Base-by-base conservation (phyloP, 164 flowering plant species). In the Aristolochia californica region DNA sequence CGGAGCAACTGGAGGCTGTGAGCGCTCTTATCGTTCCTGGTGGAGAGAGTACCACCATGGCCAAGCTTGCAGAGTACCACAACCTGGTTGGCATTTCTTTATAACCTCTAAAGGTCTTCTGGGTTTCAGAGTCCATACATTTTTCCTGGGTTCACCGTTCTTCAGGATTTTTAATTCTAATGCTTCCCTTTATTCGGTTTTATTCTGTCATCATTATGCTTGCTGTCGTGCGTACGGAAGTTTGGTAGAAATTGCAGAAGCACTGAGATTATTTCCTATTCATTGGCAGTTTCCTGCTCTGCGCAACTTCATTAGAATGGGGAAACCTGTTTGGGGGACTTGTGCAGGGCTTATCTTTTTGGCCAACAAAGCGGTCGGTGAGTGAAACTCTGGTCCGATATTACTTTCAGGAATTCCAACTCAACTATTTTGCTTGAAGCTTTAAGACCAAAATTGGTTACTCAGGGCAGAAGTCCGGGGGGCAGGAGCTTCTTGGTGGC, bases 31-130 rank as follows among this genome's bases (percentile, higher is more conserved):
- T 91, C 58, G 89, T 91, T 38, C 98, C 98, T 34, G 98, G 98
- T 0, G 98, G 98, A 2, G 98, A 91, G 70, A 88, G 98, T 77
- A 91, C 98, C 71, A 87, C 97, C 74, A 88, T 91, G 96, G 95
- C 97, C 56, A 91, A 87, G 70, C 94, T 88, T 30, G 98, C 98
- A 15, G 83, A 85, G 66, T 82, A 65, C 65, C 94, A 88, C 49
- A 88, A 89, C 66, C 72, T 91, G 80, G 98, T 91, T 17, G 4
- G 55, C 28, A n/a, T 45, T 18, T 59, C 50, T 45, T 48, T 64
- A 30, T 57, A n/a, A n/a, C n/a, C 27, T 48, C 15, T 16, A n/a
- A 20, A 5, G 16, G 13, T 43, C 5, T 50, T 20, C 26, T 20
- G 15, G 54, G 26, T 51, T 21, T 23, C 8, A 5, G 14, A 51